Base-by-base conservation (phyloP, 2,329 filamentous ascomycete genomes). In the Pestalotiopsis sp. region DNA sequence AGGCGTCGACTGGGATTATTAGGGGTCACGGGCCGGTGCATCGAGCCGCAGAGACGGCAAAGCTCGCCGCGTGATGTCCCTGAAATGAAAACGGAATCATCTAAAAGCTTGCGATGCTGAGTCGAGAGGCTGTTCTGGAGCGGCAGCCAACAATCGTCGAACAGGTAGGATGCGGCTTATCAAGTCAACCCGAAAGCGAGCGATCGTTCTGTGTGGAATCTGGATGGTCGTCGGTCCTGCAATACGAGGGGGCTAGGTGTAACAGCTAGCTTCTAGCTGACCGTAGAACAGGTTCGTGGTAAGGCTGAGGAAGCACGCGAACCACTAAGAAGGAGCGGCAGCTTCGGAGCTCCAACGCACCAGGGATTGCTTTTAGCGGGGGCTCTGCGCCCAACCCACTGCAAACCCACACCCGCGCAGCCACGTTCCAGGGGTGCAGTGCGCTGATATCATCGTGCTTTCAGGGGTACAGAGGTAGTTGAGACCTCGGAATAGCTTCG, bases 1-100 rank as follows among this genome's bases (percentile, higher is more conserved):
- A 76, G 67, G 72, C 74, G 64, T 71, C 73, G 71, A 71, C 70
- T 68, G 66, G 69, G 75, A 69, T 70, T 74, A 67, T 68, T 70
- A 58, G 72, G 71, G 56, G 73, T 70, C 59, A 69, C 70, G 71
- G 74, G 68, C 70, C 70, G 72, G 66, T 74, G 75, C 76, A 77
- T 78, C 75, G 71, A 72, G 74, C 66, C 70, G 60, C 69, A 65
- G 66, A 56, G 64, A 70, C 69, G 68, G 69, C 68, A 25, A 36
- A 69, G 68, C 65, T 69, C 69, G 59, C 67, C 70, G 69, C 23
- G 56, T 66, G 63, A 68, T 65, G 58, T 45, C 36, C 20, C 69
- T 38, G n/a, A 45, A 57, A n/a, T 31, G 7, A 25, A 25, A 11
- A 23, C 23, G 63, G 20, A 66, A 66, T 56, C 63, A 66, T 66